Evolutionary conservation across 2,329 filamentous ascomycete species (phyloP).

Genomic region (Clonostachys chloroleuca): DNA sequence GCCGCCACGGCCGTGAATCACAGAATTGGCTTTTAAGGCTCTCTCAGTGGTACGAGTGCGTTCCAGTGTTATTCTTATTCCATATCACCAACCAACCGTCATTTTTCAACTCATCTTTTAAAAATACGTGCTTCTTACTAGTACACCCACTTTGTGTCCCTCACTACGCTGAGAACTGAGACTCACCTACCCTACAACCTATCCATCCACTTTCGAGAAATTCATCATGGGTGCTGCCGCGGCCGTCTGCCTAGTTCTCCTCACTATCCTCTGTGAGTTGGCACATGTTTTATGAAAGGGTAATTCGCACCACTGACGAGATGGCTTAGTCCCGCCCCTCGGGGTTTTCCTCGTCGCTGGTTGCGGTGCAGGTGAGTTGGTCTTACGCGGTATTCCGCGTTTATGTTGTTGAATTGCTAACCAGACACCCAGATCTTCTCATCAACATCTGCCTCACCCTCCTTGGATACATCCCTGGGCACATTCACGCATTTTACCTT

Average conservation of each 20-base stretch:
- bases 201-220: neutral
- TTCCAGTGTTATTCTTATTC: no score
- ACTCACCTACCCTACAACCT: neutral
- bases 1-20: no score
- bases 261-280: slow-evolving; percentile 47
- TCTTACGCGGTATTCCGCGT: neutral
- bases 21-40: no score
- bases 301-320: neutral
- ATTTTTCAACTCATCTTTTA: no score
- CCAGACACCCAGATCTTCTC: slow-evolving; percentile 43
- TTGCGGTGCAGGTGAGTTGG: slow-evolving; percentile 47
- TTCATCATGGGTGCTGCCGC: slow-evolving; percentile 43
- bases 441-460: slow-evolving; percentile 65
- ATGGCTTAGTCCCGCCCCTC: slow-evolving; percentile 55
- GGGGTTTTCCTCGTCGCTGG: slow-evolving; percentile 62
- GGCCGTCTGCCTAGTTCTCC: slow-evolving; percentile 41
- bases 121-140: no score
- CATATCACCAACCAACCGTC: no score
- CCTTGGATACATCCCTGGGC: slow-evolving; percentile 71
- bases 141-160: no score
- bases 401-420: slow-evolving; percentile 4
- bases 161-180: neutral
- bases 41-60: no score
- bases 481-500: slow-evolving; percentile 77
- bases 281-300: neutral